These are phyloP conservation scores for Collybiopsis luxurians DNA, from an alignment of 768 basidiomycete genomes.

Conservation along the genomic window DNA sequence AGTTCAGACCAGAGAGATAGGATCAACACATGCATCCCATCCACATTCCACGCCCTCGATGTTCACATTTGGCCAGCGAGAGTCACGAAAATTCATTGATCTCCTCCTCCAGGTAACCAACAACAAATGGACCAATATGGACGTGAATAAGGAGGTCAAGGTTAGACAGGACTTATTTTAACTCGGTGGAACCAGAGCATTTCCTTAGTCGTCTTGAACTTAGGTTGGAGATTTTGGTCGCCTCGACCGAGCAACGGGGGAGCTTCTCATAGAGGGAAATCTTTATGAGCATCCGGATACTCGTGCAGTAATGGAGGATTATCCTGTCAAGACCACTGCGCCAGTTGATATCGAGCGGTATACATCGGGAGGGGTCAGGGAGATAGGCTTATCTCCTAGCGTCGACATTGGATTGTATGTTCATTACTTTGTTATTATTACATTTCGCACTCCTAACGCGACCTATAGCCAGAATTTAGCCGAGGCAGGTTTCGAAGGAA, in stretches of 20 bases:
- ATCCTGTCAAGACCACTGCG: not conserved
- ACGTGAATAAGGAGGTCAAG: not conserved
- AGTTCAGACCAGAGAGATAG: no score
- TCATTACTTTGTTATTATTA: not conserved
- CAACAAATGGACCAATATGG: conserved; percentile 6
- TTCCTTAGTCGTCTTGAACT: not conserved
- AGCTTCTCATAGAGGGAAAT: conserved; percentile 2
- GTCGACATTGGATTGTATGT: not conserved
- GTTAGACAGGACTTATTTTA: not conserved
- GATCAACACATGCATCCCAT: no score
- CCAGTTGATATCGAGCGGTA: not conserved
- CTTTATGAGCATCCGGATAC: conserved; percentile 2
- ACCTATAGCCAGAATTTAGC: not conserved
- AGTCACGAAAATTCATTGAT: conserved; percentile 6
- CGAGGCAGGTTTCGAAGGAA: not conserved
- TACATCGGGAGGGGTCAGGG: not conserved
- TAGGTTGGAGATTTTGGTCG: conserved; percentile 5
- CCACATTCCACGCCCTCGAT: no score
- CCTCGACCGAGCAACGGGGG: not conserved
- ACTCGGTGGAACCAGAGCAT: not conserved
- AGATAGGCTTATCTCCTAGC: not conserved
- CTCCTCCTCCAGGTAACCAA: conserved; percentile 4
- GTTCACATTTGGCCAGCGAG: not conserved
- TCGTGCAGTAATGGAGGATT: not conserved
- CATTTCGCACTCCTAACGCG: not conserved